Evolutionary conservation across 352 stramenopile species (phyloP), one percentile per base, ranked within the genome.

Genomic region (Phytophthora litchii): DNA sequence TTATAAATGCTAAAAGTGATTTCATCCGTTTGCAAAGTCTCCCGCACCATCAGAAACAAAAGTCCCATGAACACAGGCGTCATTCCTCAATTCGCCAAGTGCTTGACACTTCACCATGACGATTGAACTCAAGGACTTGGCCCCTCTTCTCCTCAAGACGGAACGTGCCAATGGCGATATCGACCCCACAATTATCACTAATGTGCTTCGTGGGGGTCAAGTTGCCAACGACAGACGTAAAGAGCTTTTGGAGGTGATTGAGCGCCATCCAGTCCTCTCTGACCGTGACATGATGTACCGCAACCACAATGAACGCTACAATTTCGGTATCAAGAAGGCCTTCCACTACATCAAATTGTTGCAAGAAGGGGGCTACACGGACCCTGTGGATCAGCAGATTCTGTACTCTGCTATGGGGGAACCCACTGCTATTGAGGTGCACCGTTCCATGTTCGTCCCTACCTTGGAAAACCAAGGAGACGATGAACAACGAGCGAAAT

Each of bases 391-490:
- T 4, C 70, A 76, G 37, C 57, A 75, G 48, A 66, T 77, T 20
- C 21, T 80, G 20, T 82, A 82, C 58, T 29, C 19, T 2, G 72
- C 67, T 0, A 55, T 89, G 16, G 80, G 80, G 27, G 80, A 90
- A 40, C 70, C 73, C 2, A 42, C 70, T 23, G 59, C 54, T 12
- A 70, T 77, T 9, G 75, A 88, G 34, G 73, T 93, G 57, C 81
- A 91, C 48, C 45, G 37, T 7, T 35, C 46, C 31, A 68, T 68
- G 52, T 68, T 68, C 52, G 35, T 69, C 8, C 54, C 76, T 65
- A 88, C 82, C 9, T 58, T 96, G 3, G 74, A 82, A 57, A 83
- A 89, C 66, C 83, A 94, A 36, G 81, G 74, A 9, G 65, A 64
- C 29, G 67, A 76, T 2, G 60, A 79, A 16, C 87, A 96, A 61